Evolutionary conservation across 2,329 filamentous ascomycete species (phyloP), one percentile per base, ranked within the genome.

Genomic region (Colletotrichum lentis): DNA sequence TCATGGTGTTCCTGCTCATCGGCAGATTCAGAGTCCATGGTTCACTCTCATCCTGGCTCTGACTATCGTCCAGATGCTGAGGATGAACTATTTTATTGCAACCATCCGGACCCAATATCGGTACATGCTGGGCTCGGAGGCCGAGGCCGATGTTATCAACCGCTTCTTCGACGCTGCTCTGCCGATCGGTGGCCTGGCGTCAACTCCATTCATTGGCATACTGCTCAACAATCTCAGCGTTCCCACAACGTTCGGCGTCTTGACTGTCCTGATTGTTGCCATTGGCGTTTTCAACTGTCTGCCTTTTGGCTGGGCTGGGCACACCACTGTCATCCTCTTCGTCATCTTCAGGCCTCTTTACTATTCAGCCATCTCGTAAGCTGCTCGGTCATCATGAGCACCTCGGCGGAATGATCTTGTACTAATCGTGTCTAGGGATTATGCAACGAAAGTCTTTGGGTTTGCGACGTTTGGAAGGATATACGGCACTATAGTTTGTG

Each of bases 391-490:
- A n/a, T 37, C 24, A 27, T 16, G 10, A 22, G 8, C 5, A 16
- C 18, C 14, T 5, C 2, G 14, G 1, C 8, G 2, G 2, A 16
- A 11, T 6, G 0, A 8, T 52, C 37, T 12, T 6, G 2, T 24
- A 3, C 22, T 62, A 3, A 62, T 3, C 3, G 11, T 1, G 1
- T n/a, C 16, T 53, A 83, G 81, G 5, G 91, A 93, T 77, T 94
- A 93, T 74, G 84, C 88, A 0, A 90, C 90, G n/a, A 93, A 93
- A 75, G 90, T 93, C 2, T 94, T 94, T 72, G 91, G 91, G 3
- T 93, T 93, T 75, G 85, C 87, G n/a, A 93, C 91, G 0, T 94
- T 94, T 70, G 91, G 91, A 12, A 91, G 91, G 69, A 90, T 94
- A 16, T 94, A 94, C 75, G 91, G 91, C 16, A 84, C 91, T 4